Conservation (phyloP, 148 eudicot species). For the Cornus kousa region DNA sequence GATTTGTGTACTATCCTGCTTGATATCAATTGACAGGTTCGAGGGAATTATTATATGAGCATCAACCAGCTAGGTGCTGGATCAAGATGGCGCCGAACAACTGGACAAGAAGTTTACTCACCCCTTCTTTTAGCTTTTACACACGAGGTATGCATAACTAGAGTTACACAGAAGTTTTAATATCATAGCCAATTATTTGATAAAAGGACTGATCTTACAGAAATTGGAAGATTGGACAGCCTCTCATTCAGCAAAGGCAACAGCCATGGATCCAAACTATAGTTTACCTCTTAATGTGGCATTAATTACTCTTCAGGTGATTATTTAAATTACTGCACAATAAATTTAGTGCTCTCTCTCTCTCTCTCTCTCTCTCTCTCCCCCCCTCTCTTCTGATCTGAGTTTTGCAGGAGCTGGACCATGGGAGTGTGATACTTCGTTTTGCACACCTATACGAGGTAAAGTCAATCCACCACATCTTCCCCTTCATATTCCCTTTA, state of each 20-base stretch:
- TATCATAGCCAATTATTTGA: constrained; percentile 7
- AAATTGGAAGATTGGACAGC: constrained; percentile 58
- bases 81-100: constrained; percentile 79
- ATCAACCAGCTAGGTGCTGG: constrained; percentile 64
- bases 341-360: not conserved
- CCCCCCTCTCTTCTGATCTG: constrained; percentile 15
- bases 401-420: constrained; percentile 61
- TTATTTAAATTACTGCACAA: not conserved
- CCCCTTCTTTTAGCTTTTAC: constrained; percentile 78
- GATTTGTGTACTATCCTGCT: not conserved
- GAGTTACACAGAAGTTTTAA: not conserved
- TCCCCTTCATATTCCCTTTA: not conserved
- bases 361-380: constrained; percentile 1
- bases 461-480: constrained; percentile 1
- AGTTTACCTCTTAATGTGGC: constrained; percentile 80
- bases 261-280: constrained; percentile 68
- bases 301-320: constrained; percentile 83
- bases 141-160: constrained; percentile 52
- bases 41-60: constrained; percentile 74
- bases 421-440: constrained; percentile 70
- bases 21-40: constrained; percentile 40
- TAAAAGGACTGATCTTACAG: constrained; percentile 31
- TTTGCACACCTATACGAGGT: constrained; percentile 91
- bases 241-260: constrained; percentile 40
- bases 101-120: constrained; percentile 84